A percentile compares a stretch with the other conserved stretches of the same genome.
These are phyloP conservation scores for Artemisia argyi DNA, from an alignment of 129 eudicot species.

Conservation along the genomic window DNA sequence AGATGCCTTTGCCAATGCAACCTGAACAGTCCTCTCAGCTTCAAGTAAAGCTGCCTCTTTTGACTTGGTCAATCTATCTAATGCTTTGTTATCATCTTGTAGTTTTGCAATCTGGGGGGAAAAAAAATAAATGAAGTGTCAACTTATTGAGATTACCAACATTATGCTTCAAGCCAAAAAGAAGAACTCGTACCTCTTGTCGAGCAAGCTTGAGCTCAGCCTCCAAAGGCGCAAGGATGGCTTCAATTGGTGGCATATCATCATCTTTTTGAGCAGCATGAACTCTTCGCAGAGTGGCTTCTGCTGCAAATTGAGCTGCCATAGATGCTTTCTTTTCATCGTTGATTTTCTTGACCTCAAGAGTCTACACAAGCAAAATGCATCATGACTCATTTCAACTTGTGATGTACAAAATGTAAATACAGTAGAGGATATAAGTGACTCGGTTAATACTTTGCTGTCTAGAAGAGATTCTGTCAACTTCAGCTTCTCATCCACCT, in stretches of 20 bases:
- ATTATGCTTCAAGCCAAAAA: slow-evolving; percentile 7
- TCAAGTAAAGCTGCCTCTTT: slow-evolving; percentile 95
- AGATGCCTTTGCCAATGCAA: slow-evolving; percentile 87
- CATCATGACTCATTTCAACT: slow-evolving; percentile 8
- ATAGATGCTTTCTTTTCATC: slow-evolving; percentile 54
- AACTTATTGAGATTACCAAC: not conserved
- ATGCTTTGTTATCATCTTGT: slow-evolving; percentile 90
- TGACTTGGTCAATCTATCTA: slow-evolving; percentile 89
- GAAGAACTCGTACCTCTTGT: slow-evolving; percentile 55
- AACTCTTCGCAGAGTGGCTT: slow-evolving; percentile 87
- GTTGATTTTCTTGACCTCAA: slow-evolving; percentile 39
- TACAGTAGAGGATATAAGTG: slow-evolving; percentile 14
- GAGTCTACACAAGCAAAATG: slow-evolving; percentile 43
- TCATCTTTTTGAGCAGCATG: slow-evolving; percentile 95
- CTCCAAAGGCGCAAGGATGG: slow-evolving; percentile 89
- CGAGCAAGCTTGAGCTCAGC: slow-evolving; percentile 94
- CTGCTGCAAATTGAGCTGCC: slow-evolving; percentile 98
- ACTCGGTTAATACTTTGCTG: slow-evolving; percentile 60
- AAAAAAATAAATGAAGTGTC: slow-evolving; percentile 15
- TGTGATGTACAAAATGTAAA: slow-evolving; percentile 24
- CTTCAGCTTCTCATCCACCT: slow-evolving; percentile 91
- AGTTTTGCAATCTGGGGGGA: slow-evolving; percentile 73
- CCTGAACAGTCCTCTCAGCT: slow-evolving; percentile 90
- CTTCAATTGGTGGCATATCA: slow-evolving; percentile 98
- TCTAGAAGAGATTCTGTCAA: slow-evolving; percentile 79